phyloP scores from a whole-genome alignment of 768 basidiomycete species.

The Psilocybe tampanensis region DNA sequence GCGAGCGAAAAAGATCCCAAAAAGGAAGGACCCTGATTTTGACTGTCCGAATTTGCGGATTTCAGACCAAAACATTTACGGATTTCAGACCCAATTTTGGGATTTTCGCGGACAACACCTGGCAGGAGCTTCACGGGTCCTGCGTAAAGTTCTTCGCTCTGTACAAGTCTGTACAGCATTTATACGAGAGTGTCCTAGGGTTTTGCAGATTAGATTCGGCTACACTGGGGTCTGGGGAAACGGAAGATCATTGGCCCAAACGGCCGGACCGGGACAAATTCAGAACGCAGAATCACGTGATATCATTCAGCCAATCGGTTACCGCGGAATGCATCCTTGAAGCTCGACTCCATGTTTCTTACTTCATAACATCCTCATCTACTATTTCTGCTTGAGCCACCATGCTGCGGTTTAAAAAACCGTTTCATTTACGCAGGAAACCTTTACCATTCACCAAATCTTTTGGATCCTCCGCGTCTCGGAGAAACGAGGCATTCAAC shows the following conservation, averaged over 20 bases:
- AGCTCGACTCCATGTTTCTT: not conserved
- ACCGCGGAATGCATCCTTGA: too few relatives aligned
- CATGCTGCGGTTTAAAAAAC: constrained; percentile 18
- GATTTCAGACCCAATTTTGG: too few relatives aligned
- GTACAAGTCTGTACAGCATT: too few relatives aligned
- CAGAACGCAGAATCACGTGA: not conserved
- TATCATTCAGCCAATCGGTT: too few relatives aligned
- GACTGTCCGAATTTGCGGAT: too few relatives aligned
- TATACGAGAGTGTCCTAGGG: not conserved
- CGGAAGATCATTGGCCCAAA: not conserved
- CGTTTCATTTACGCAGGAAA: not conserved
- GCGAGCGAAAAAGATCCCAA: too few relatives aligned
- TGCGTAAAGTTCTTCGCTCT: too few relatives aligned
- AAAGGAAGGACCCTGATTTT: too few relatives aligned
- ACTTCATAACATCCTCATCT: not conserved
- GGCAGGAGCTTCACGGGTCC: too few relatives aligned
- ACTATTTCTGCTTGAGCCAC: not conserved
- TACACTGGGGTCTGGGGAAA: not conserved
- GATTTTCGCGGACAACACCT: too few relatives aligned
- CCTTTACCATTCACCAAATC: not conserved
- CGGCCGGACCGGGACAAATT: not conserved
- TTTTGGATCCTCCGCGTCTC: constrained; percentile 7
- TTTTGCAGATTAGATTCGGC: not conserved
- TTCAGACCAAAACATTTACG: too few relatives aligned
- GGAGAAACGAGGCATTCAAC: constrained; percentile 39